phyloP scores from a whole-genome alignment of 371 early-diverging fungal species.

The Mucor piriformis region DNA sequence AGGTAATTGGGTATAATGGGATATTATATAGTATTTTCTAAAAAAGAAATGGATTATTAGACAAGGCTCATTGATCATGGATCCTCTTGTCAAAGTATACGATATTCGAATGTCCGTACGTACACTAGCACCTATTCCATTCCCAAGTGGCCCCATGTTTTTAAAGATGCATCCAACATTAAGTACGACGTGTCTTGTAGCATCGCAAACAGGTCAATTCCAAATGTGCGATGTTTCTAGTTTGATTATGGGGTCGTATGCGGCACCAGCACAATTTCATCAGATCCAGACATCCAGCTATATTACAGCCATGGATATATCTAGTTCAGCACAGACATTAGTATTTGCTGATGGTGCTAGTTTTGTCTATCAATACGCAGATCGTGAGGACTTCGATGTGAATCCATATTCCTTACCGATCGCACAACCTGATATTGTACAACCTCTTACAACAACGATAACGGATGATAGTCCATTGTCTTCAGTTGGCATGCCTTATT shows the following conservation, averaged over 20 bases:
- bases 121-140: constrained; percentile 74
- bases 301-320: constrained; percentile 72
- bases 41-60: constrained; percentile 22
- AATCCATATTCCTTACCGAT: constrained; percentile 71
- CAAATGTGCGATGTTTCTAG: constrained; percentile 77
- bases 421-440: constrained; percentile 60
- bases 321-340: constrained; percentile 74
- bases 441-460: constrained; percentile 51
- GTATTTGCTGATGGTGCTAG: constrained; percentile 75
- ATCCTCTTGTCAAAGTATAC: constrained; percentile 82
- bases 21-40: background rate
- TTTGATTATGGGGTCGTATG: constrained; percentile 49
- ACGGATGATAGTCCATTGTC: constrained; percentile 77
- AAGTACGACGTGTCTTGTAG: constrained; percentile 67
- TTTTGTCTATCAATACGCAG: constrained; percentile 69
- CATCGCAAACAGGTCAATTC: constrained; percentile 71
- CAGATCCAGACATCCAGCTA: constrained; percentile 70
- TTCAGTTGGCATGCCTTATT: constrained; percentile 80
- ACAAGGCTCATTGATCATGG: constrained; percentile 66
- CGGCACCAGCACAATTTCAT: constrained; percentile 66
- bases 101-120: constrained; percentile 77
- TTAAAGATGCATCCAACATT: constrained; percentile 77
- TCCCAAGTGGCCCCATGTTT: constrained; percentile 70
- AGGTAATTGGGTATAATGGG: constrained; percentile 30
- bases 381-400: constrained; percentile 63